A percentile compares a stretch with the other conserved stretches of the same genome.
phyloP scores from a whole-genome alignment of 805 yeast species.

The Tetrapisispora iriomotensis region DNA sequence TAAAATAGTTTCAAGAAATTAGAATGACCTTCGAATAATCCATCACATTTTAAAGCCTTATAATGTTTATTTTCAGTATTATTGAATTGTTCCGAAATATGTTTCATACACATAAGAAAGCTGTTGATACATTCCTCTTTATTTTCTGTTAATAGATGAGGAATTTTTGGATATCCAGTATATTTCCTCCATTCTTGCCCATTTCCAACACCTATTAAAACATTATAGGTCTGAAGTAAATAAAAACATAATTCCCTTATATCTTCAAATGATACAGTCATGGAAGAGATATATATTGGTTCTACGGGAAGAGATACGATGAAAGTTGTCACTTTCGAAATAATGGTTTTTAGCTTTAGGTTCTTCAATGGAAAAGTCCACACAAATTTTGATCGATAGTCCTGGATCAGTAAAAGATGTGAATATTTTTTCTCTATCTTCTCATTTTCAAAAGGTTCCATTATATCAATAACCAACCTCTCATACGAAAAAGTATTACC shows the following conservation, averaged over 20 bases:
- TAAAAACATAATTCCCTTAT: slow-evolving; percentile 22
- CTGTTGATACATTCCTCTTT: slow-evolving; percentile 16
- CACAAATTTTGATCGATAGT: slow-evolving; percentile 22
- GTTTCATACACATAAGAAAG: slow-evolving; percentile 22
- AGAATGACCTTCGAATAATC: neutral
- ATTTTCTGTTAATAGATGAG: slow-evolving; percentile 8
- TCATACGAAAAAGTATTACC: slow-evolving; percentile 19
- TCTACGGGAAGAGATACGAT: slow-evolving; percentile 15
- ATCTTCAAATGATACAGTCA: slow-evolving; percentile 22
- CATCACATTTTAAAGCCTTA: neutral
- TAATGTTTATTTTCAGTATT: slow-evolving; percentile 5
- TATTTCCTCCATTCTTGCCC: neutral
- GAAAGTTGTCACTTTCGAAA: slow-evolving; percentile 10
- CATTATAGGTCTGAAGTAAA: slow-evolving; percentile 14
- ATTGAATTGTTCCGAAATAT: slow-evolving; percentile 15
- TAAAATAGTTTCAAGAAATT: slow-evolving; percentile 10
- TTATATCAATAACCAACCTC: slow-evolving; percentile 24
- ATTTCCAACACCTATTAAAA: slow-evolving; percentile 23
- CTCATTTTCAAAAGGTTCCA: slow-evolving; percentile 18
- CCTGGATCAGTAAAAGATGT: slow-evolving; percentile 22
- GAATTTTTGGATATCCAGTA: slow-evolving; percentile 10
- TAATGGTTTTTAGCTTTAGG: slow-evolving; percentile 16
- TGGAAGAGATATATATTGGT: slow-evolving; percentile 25
- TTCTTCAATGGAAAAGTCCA: slow-evolving; percentile 26
- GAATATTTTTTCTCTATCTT: slow-evolving; percentile 22